phyloP scores from a whole-genome alignment of 2,329 filamentous ascomycete genomes.

The Penicillium rolfsii region DNA sequence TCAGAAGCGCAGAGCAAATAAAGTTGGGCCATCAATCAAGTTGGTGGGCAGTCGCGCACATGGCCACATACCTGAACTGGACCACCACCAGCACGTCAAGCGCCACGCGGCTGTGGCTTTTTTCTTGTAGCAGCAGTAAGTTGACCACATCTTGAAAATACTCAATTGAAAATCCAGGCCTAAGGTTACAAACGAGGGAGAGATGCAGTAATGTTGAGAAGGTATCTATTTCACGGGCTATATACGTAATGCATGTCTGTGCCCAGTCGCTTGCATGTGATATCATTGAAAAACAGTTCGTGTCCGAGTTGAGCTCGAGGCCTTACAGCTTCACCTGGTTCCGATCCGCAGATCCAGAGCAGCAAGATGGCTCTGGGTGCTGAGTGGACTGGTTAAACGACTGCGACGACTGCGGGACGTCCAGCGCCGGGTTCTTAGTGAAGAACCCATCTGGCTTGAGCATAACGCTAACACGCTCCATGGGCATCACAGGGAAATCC shows the following conservation, averaged over 20 bases:
- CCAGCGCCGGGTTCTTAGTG: constrained; percentile 54
- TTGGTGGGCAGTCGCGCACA: neutral
- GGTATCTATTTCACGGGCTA: constrained; percentile 1
- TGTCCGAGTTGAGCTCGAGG: neutral
- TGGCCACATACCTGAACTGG: constrained; percentile 34
- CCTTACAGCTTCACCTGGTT: constrained; percentile 33
- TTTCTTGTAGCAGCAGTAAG: constrained; percentile 30
- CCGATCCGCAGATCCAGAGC: constrained; percentile 28
- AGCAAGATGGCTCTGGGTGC: constrained; percentile 35
- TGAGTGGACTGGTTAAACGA: constrained; percentile 45
- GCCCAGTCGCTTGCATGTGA: neutral
- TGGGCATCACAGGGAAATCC: constrained; percentile 70
- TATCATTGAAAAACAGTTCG: neutral
- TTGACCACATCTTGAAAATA: constrained; percentile 37
- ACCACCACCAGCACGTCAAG: constrained; percentile 30
- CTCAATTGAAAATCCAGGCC: no score
- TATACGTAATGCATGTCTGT: neutral
- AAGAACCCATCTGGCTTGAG: constrained; percentile 57
- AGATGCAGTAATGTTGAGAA: neutral
- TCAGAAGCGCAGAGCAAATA: neutral
- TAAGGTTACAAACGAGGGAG: neutral
- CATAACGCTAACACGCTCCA: constrained; percentile 55
- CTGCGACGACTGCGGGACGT: constrained; percentile 49
- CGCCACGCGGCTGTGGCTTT: constrained; percentile 24
- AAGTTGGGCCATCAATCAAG: neutral